These are phyloP conservation scores for Alternaria metachromatica DNA, from an alignment of 2,329 filamentous ascomycete genomes.

Conservation along the genomic window DNA sequence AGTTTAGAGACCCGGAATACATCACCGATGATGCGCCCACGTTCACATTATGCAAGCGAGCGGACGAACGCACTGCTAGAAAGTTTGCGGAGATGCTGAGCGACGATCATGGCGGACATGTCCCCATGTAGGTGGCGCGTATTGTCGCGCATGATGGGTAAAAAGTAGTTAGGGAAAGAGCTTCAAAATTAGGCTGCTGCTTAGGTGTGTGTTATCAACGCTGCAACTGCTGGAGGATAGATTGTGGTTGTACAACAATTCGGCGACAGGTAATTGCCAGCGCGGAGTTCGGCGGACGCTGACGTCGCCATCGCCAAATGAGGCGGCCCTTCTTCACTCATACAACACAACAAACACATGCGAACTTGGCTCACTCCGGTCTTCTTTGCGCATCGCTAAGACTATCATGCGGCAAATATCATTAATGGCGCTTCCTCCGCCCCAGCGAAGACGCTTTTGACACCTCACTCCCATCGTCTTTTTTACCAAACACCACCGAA, in stretches of 20 bases:
- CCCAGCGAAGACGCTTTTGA: not conserved
- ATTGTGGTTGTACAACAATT: too few relatives aligned
- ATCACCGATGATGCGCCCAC: not conserved
- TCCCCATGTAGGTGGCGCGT: not conserved
- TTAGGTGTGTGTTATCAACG: too few relatives aligned
- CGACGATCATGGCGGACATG: not conserved
- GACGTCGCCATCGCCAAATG: too few relatives aligned
- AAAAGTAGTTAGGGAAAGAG: not conserved
- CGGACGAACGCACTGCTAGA: not conserved
- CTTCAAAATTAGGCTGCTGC: too few relatives aligned
- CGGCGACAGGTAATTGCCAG: too few relatives aligned
- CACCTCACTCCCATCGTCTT: not conserved
- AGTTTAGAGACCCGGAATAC: rapidly evolving
- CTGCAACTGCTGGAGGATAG: too few relatives aligned
- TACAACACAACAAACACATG: too few relatives aligned
- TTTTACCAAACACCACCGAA: not conserved
- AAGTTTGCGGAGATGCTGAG: not conserved
- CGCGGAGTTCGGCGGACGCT: too few relatives aligned
- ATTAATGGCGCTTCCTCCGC: not conserved
- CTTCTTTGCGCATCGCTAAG: too few relatives aligned
- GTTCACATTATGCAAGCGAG: not conserved
- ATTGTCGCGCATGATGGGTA: not conserved
- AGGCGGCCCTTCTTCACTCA: too few relatives aligned
- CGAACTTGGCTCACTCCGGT: too few relatives aligned
- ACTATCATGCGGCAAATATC: not conserved